Conservation (phyloP, 331 rosid species). For the Saraca asoca region DNA sequence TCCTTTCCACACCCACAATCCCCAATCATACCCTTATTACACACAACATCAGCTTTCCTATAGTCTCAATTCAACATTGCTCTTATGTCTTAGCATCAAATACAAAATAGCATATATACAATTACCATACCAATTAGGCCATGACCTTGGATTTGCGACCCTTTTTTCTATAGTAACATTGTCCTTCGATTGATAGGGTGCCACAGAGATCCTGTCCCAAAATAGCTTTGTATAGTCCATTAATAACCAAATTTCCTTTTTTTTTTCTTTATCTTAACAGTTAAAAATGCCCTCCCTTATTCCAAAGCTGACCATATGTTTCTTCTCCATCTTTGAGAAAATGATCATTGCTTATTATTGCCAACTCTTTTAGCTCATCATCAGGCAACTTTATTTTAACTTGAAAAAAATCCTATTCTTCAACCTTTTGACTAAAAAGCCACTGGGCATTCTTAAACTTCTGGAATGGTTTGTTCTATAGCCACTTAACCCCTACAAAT, state of each 20-base stretch:
- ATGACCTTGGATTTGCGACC: constrained; percentile 33
- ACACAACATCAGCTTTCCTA: too few species aligned
- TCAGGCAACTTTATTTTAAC: constrained; percentile 41
- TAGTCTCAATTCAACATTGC: too few species aligned
- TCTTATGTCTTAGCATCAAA: too few species aligned
- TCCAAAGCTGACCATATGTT: constrained; percentile 40
- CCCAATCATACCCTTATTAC: too few species aligned
- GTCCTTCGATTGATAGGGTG: constrained; percentile 26
- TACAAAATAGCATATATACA: too few species aligned
- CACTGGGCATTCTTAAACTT: constrained; percentile 53
- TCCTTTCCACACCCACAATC: too few species aligned
- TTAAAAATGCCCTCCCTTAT: constrained; percentile 42
- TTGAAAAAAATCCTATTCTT: constrained; percentile 49
- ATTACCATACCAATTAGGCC: too few species aligned
- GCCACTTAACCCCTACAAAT: too few species aligned
- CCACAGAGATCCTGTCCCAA: constrained; percentile 51
- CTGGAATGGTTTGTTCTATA: constrained; percentile 42
- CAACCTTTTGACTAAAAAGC: constrained; percentile 49
- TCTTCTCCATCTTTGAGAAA: constrained; percentile 38
- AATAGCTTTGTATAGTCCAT: constrained; percentile 47
- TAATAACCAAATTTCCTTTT: constrained; percentile 39
- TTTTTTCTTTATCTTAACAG: constrained; percentile 42
- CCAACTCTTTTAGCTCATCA: constrained; percentile 44
- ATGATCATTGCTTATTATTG: constrained; percentile 27
- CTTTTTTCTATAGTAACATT: constrained; percentile 13